These are phyloP conservation scores for Aspergillus carbonarius DNA, from an alignment of 2,329 filamentous ascomycete species.

Conservation along the genomic window DNA sequence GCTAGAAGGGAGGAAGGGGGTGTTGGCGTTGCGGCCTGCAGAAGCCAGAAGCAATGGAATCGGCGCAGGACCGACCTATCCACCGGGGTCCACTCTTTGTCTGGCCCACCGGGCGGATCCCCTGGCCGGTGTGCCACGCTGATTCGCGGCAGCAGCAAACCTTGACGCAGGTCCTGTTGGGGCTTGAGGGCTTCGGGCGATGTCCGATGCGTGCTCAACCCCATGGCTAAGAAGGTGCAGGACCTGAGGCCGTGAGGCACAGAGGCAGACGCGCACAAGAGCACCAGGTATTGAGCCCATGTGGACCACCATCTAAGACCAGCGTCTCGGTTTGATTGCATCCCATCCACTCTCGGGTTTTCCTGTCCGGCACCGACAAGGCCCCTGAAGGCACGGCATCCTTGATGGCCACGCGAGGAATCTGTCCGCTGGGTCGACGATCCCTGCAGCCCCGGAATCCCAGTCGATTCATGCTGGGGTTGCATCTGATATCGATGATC, in stretches of 20 bases:
- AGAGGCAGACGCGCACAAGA: no score
- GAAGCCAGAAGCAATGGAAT: background rate
- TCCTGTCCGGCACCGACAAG: background rate
- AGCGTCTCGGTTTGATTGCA: background rate
- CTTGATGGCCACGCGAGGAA: background rate
- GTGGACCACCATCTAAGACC: background rate
- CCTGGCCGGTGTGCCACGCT: background rate
- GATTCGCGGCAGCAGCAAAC: background rate
- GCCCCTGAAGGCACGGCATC: conserved; percentile 1
- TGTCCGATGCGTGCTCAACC: background rate
- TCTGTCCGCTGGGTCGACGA: background rate
- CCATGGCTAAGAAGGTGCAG: background rate
- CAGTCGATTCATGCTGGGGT: background rate
- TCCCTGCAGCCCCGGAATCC: background rate
- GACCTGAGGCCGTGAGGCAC: no score
- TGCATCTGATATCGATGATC: background rate
- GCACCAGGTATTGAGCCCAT: background rate
- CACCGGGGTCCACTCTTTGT: background rate
- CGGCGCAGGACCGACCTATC: background rate
- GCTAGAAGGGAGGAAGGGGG: no score
- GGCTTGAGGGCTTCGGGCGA: background rate
- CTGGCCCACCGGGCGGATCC: no score
- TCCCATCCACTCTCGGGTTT: background rate
- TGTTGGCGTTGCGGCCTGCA: background rate
- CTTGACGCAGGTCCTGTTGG: background rate